These are phyloP conservation scores for Aspergillus transmontanensis DNA, from an alignment of 2,329 filamentous ascomycete species.

Conservation along the genomic window DNA sequence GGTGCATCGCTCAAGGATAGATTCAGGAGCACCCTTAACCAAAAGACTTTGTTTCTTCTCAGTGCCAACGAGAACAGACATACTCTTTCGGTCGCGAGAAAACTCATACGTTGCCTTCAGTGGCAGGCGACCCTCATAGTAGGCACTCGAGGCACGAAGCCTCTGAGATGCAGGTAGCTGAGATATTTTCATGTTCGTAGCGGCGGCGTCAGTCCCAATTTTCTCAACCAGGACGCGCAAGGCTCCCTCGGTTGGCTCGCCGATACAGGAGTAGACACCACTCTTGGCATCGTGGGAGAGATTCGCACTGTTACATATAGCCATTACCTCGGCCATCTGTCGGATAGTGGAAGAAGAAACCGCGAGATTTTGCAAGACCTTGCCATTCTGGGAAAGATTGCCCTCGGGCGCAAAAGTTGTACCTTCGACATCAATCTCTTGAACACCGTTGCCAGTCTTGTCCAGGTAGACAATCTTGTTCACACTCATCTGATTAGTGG, in stretches of 20 bases:
- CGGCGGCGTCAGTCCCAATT: slow-evolving; percentile 76
- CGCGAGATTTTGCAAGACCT: slow-evolving; percentile 68
- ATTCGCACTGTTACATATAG: slow-evolving; percentile 85
- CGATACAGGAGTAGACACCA: slow-evolving; percentile 76
- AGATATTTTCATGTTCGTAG: slow-evolving; percentile 56
- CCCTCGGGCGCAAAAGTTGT: slow-evolving; percentile 90
- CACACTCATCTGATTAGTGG: slow-evolving; percentile 99
- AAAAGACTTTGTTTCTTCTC: slow-evolving; percentile 75
- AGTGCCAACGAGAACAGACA: slow-evolving; percentile 87
- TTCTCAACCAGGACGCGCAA: slow-evolving; percentile 91
- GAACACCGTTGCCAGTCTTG: slow-evolving; percentile 70
- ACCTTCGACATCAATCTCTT: slow-evolving; percentile 87
- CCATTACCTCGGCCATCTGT: slow-evolving; percentile 71
- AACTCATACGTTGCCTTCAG: slow-evolving; percentile 92
- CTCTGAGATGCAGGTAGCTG: slow-evolving; percentile 58
- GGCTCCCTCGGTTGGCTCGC: slow-evolving; percentile 94
- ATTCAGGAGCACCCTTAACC: slow-evolving; percentile 95
- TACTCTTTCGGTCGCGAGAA: slow-evolving; percentile 96
- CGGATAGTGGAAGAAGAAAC: slow-evolving; percentile 73
- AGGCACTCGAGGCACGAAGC: slow-evolving; percentile 78
- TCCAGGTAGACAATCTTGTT: slow-evolving; percentile 86
- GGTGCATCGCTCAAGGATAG: slow-evolving; percentile 88
- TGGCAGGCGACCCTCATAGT: slow-evolving; percentile 76
- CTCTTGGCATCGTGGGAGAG: slow-evolving; percentile 79
- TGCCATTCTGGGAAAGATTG: slow-evolving; percentile 68